These are phyloP conservation scores for Pseudoscleropodium purum DNA, from an alignment of 225 moss, liverwort and hornwort genomes.

Conservation along the genomic window DNA sequence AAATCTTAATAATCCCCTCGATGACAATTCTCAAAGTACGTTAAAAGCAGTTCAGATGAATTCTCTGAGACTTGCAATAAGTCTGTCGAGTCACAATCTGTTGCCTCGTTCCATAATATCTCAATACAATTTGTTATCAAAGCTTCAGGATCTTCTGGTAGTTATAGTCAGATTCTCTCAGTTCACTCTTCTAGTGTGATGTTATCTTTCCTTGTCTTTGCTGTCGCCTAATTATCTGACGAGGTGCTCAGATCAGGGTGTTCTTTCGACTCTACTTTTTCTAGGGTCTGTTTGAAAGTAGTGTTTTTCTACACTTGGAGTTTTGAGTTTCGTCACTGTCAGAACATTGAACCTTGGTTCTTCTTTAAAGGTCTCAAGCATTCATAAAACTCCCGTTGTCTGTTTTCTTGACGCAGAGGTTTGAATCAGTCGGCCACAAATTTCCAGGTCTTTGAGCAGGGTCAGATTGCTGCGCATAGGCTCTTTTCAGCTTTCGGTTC, in stretches of 20 bases:
- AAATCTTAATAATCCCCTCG: neutral
- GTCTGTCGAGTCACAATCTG: neutral
- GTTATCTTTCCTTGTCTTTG: neutral
- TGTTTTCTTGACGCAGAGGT: slow-evolving; percentile 31
- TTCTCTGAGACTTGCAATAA: neutral
- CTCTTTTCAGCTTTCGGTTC: slow-evolving; percentile 43
- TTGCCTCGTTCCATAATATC: neutral
- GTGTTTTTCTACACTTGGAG: neutral
- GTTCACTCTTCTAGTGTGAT: neutral
- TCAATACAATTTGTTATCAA: neutral
- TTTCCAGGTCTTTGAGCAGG: slow-evolving; percentile 66
- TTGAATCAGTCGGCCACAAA: slow-evolving; percentile 68
- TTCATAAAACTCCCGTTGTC: neutral
- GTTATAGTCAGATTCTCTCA: neutral
- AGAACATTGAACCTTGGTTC: neutral
- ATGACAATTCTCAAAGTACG: neutral
- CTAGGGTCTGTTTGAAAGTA: neutral
- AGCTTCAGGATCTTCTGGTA: neutral
- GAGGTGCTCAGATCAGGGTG: neutral
- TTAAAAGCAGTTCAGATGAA: neutral
- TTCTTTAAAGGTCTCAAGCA: neutral
- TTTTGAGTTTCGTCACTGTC: neutral
- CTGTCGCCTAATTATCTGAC: neutral
- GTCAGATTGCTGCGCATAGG: slow-evolving; percentile 60
- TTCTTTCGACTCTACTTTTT: neutral